These are phyloP conservation scores for Radiomyces spectabilis DNA, from an alignment of 192 early-diverging fungal genomes.

Conservation along the genomic window DNA sequence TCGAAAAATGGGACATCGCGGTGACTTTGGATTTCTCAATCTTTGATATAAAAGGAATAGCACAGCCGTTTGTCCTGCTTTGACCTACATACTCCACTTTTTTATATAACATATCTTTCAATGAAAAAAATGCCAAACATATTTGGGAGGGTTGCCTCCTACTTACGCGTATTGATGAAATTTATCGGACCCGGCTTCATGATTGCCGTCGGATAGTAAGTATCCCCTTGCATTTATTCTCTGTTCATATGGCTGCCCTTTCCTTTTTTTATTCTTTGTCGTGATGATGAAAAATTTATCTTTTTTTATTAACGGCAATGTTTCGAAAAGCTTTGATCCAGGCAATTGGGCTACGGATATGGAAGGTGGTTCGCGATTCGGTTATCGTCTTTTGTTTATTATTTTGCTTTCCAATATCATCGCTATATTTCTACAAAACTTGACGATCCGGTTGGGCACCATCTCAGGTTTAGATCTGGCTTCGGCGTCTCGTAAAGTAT, in stretches of 20 bases:
- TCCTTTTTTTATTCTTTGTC: not conserved
- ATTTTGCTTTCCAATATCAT: constrained; percentile 68
- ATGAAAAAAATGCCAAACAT: too few relatives aligned
- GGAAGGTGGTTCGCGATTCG: constrained; percentile 66
- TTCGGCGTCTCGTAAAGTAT: constrained; percentile 54
- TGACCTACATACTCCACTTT: too few relatives aligned
- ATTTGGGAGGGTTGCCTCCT: too few relatives aligned
- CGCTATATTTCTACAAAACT: constrained; percentile 68
- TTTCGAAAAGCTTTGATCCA: constrained; percentile 50
- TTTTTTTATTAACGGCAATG: not conserved
- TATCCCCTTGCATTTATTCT: not conserved
- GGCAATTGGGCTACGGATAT: constrained; percentile 86
- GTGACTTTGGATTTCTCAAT: too few relatives aligned
- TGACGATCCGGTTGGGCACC: constrained; percentile 71
- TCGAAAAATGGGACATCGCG: too few relatives aligned
- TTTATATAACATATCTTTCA: too few relatives aligned
- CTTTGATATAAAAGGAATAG: too few relatives aligned
- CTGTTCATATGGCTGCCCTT: not conserved
- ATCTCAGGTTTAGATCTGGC: constrained; percentile 71
- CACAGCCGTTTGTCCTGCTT: too few relatives aligned
- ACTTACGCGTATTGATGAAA: too few relatives aligned
- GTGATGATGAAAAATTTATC: not conserved
- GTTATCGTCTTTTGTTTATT: constrained; percentile 67
- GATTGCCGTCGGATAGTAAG: constrained; percentile 25
- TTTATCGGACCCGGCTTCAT: constrained; percentile 27